Evolutionary conservation across 75 land plant species (phyloP).

Genomic region (Isoetes taiwanensis): DNA sequence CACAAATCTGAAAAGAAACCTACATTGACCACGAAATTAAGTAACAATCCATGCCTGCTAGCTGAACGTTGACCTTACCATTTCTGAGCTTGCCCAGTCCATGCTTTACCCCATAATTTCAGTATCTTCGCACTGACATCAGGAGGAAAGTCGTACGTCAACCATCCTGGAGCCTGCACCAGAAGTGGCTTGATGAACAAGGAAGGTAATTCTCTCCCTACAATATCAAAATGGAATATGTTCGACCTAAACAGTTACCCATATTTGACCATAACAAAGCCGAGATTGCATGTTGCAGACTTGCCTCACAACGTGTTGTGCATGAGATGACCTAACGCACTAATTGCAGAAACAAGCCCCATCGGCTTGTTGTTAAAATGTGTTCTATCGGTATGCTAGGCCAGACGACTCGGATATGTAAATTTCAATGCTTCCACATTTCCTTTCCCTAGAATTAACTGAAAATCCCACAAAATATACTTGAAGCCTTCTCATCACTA

Average conservation of each 20-base stretch:
- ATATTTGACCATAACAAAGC: background rate
- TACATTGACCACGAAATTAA: constrained; percentile 13
- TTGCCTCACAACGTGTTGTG: too few relatives aligned
- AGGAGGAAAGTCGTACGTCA: constrained; percentile 80
- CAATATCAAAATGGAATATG: background rate
- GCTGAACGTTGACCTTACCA: constrained; percentile 29
- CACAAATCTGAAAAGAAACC: constrained; percentile 68
- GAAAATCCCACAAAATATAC: too few relatives aligned
- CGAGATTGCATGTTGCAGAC: too few relatives aligned
- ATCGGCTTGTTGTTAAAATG: background rate
- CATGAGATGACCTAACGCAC: too few relatives aligned
- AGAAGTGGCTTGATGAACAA: background rate
- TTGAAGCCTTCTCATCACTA: too few relatives aligned
- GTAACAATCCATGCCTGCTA: background rate
- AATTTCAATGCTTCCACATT: too few relatives aligned
- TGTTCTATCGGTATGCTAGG: background rate
- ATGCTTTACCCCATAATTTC: constrained; percentile 64
- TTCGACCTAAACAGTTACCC: background rate
- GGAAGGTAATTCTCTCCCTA: background rate
- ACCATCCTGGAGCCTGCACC: constrained; percentile 69
- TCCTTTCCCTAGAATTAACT: too few relatives aligned
- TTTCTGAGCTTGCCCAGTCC: constrained; percentile 89
- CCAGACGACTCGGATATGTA: too few relatives aligned
- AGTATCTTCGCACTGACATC: constrained; percentile 63
- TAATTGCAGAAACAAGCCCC: background rate